These are phyloP conservation scores for Thermoascus crustaceus DNA, from an alignment of 2,329 filamentous ascomycete species.

Conservation along the genomic window DNA sequence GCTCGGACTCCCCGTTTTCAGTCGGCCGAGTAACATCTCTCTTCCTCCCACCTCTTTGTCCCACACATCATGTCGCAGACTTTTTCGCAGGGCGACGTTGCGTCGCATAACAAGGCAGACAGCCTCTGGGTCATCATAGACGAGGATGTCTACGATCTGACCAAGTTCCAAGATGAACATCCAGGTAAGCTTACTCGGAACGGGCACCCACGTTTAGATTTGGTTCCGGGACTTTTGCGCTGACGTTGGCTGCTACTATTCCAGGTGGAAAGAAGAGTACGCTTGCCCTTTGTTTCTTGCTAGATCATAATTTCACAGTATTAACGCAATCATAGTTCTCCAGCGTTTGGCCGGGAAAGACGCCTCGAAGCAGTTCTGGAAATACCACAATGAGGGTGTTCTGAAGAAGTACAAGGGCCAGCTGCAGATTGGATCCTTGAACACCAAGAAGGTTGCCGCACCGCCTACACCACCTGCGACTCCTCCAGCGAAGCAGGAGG, in stretches of 20 bases:
- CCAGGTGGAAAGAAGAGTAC: constrained; percentile 63
- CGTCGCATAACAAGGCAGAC: constrained; percentile 81
- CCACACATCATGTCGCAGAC: constrained; percentile 67
- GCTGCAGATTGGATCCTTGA: constrained; percentile 63
- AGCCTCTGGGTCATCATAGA: constrained; percentile 87
- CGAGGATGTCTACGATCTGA: constrained; percentile 91
- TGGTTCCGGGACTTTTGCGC: no score
- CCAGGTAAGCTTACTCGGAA: constrained; percentile 49
- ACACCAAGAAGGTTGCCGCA: constrained; percentile 65
- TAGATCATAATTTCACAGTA: background rate
- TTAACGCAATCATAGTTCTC: constrained; percentile 40
- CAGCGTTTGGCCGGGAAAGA: constrained; percentile 59
- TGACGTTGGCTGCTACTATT: constrained; percentile 2
- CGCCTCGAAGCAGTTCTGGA: constrained; percentile 61
- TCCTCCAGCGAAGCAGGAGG: constrained; percentile 41
- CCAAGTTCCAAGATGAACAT: constrained; percentile 78
- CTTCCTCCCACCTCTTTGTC: background rate
- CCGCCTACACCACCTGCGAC: constrained; percentile 45
- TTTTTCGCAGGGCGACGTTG: constrained; percentile 76
- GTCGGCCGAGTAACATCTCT: background rate
- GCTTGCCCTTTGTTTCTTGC: constrained; percentile 16
- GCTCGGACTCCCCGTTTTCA: no score
- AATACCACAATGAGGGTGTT: constrained; percentile 54
- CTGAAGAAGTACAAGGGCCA: constrained; percentile 55
- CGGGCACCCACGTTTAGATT: background rate